Evolutionary conservation across 495 filamentous ascomycete species (phyloP).

Genomic region (Parathielavia appendiculata): DNA sequence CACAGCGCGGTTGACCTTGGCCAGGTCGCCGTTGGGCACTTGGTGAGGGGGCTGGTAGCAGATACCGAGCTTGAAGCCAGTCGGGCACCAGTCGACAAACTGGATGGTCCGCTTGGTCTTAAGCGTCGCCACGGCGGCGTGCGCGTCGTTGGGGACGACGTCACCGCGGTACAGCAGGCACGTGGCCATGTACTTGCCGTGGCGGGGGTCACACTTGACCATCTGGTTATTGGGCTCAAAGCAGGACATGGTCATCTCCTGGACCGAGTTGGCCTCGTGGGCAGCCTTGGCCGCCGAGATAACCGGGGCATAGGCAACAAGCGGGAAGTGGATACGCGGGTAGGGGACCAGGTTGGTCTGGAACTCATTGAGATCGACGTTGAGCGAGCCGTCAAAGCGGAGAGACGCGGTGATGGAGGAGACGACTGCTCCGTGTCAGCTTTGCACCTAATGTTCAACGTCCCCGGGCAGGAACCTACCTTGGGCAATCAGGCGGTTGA

Average conservation of each 20-base stretch:
- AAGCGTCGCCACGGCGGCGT: slow-evolving; percentile 83
- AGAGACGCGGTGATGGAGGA: slow-evolving; percentile 98
- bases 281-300: slow-evolving; percentile 89
- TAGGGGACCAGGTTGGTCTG: slow-evolving; percentile 99
- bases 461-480: slow-evolving; percentile 42
- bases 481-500: slow-evolving; percentile 97
- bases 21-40: slow-evolving; percentile 94
- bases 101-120: slow-evolving; percentile 99
- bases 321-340: slow-evolving; percentile 98
- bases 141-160: slow-evolving; percentile 92
- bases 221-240: slow-evolving; percentile 83
- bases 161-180: slow-evolving; percentile 97
- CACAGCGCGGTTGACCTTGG: slow-evolving; percentile 96
- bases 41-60: slow-evolving; percentile 96
- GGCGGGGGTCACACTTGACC: slow-evolving; percentile 98
- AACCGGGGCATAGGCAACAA: slow-evolving; percentile 92
- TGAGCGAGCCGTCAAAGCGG: slow-evolving; percentile 96
- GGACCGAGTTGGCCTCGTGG: slow-evolving; percentile 89
- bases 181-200: slow-evolving; percentile 99
- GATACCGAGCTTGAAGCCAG: slow-evolving; percentile 99
- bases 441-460: slow-evolving; percentile 1
- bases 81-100: slow-evolving; percentile 99
- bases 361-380: slow-evolving; percentile 99
- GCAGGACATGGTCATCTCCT: slow-evolving; percentile 86
- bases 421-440: slow-evolving; percentile 59